Conservation (phyloP, 192 early-diverging fungal species). For the Backusella luteola region DNA sequence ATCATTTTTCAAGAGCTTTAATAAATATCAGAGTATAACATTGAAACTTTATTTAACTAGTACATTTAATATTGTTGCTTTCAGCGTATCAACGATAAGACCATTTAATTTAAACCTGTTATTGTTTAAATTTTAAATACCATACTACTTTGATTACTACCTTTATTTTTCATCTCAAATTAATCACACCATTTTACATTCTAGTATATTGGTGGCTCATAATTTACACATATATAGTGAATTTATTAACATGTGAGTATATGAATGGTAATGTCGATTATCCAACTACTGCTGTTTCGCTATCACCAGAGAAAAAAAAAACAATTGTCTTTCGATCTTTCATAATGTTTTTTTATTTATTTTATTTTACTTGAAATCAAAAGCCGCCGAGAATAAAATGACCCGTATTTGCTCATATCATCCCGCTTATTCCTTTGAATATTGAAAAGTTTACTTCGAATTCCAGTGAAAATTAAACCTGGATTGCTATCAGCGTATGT, state of each 20-base stretch:
- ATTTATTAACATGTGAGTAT: background rate
- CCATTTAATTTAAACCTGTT: background rate
- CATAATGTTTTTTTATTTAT: background rate
- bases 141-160: background rate
- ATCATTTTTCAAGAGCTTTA: background rate
- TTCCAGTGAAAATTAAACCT: background rate
- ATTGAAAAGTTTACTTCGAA: background rate
- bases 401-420: background rate
- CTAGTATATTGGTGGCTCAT: background rate
- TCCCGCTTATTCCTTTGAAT: background rate
- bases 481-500: background rate
- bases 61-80: background rate
- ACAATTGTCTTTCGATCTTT: background rate
- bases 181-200: background rate
- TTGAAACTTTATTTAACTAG: background rate
- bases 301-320: background rate
- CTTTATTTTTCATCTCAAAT: background rate
- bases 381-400: background rate
- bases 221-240: background rate
- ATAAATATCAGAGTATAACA: background rate
- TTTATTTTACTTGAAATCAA: background rate
- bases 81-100: background rate
- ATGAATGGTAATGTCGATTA: background rate
- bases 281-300: background rate
- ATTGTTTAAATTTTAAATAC: background rate